These are phyloP conservation scores for Fraxinus paxiana DNA, from an alignment of 305 asterid species.

Conservation along the genomic window DNA sequence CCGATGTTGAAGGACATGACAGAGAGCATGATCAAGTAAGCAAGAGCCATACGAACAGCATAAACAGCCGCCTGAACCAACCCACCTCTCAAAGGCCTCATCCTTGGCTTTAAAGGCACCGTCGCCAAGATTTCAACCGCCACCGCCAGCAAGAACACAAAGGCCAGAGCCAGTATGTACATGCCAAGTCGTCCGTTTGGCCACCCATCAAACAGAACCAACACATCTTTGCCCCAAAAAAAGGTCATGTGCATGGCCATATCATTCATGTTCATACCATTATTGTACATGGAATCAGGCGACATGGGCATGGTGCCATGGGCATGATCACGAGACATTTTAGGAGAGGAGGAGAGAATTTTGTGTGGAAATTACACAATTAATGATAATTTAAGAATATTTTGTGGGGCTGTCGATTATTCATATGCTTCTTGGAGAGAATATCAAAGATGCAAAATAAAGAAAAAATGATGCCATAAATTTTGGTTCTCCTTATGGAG, in stretches of 20 bases:
- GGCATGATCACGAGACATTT: slow-evolving; percentile 23
- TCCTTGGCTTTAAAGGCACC: slow-evolving; percentile 18
- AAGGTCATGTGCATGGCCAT: slow-evolving; percentile 68
- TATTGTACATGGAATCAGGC: slow-evolving; percentile 23
- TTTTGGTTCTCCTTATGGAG: neutral
- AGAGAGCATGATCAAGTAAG: slow-evolving; percentile 68
- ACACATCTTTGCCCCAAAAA: slow-evolving; percentile 69
- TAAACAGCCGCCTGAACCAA: slow-evolving; percentile 31
- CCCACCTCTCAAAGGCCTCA: slow-evolving; percentile 30
- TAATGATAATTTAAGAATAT: neutral
- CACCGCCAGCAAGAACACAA: slow-evolving; percentile 44
- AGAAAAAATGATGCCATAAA: neutral
- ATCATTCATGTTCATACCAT: slow-evolving; percentile 29
- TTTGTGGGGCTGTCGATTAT: neutral
- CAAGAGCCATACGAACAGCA: slow-evolving; percentile 52
- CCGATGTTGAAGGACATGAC: slow-evolving; percentile 82
- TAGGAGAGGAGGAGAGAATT: neutral
- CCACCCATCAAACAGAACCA: slow-evolving; percentile 64
- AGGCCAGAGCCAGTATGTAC: slow-evolving; percentile 51
- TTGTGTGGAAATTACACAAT: neutral
- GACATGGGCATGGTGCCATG: slow-evolving; percentile 32
- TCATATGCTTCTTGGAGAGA: neutral
- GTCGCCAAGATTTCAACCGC: slow-evolving; percentile 46
- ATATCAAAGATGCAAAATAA: slow-evolving; percentile 2
- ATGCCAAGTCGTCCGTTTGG: slow-evolving; percentile 52